Percentiles rank a stretch among this genome's conserved stretches.
phyloP scores from a whole-genome alignment of 192 early-diverging fungal genomes.

The Backusella westeae region DNA sequence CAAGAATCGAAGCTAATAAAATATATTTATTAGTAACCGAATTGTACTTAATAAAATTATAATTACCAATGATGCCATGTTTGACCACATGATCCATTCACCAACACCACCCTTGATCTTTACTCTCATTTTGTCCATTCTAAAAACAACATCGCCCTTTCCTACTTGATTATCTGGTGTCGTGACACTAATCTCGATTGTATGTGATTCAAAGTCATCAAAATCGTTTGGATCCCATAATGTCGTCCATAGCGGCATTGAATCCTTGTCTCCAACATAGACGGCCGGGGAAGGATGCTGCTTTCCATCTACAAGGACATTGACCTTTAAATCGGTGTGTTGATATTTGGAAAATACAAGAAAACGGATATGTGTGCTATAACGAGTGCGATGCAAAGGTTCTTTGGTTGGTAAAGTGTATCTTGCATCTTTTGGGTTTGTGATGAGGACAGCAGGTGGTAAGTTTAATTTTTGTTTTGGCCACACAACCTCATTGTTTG shows the following conservation, averaged over 20 bases:
- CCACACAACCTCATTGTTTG: not conserved
- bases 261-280: slow-evolving; percentile 45
- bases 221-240: slow-evolving; percentile 72
- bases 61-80: slow-evolving; percentile 50
- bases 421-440: slow-evolving; percentile 84
- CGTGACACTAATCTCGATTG: slow-evolving; percentile 56
- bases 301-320: slow-evolving; percentile 50
- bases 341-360: slow-evolving; percentile 63
- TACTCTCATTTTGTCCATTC: slow-evolving; percentile 59
- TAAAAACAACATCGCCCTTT: slow-evolving; percentile 53
- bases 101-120: slow-evolving; percentile 64
- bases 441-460: slow-evolving; percentile 78
- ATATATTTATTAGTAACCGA: slow-evolving; percentile 18
- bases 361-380: slow-evolving; percentile 70
- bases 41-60: not conserved
- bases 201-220: slow-evolving; percentile 66
- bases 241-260: slow-evolving; percentile 74
- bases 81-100: slow-evolving; percentile 66
- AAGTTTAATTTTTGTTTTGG: slow-evolving; percentile 32
- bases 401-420: slow-evolving; percentile 69
- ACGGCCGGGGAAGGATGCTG: slow-evolving; percentile 42
- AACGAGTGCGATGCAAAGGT: slow-evolving; percentile 57
- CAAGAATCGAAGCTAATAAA: slow-evolving; percentile 30
- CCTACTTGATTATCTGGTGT: slow-evolving; percentile 58
- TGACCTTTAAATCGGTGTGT: slow-evolving; percentile 35